phyloP scores from a whole-genome alignment of 2,329 filamentous ascomycete genomes.

The Lasiodiplodia sp. region DNA sequence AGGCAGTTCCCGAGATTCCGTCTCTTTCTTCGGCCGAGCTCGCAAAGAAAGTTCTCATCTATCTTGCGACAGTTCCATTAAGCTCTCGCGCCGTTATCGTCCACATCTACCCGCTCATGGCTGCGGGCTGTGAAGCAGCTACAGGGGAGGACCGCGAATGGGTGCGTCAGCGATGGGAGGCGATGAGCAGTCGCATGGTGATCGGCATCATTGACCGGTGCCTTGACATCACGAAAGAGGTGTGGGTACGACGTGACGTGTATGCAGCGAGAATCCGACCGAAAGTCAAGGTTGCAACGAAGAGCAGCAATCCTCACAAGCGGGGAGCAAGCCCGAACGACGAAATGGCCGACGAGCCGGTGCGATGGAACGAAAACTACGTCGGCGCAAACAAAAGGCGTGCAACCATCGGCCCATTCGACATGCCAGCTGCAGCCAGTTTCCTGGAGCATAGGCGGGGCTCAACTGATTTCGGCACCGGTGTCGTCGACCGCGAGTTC shows the following conservation, averaged over 20 bases:
- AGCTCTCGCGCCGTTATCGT: slow-evolving; percentile 70
- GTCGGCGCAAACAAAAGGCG: slow-evolving; percentile 36
- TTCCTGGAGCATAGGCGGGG: slow-evolving; percentile 38
- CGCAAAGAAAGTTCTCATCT: slow-evolving; percentile 67
- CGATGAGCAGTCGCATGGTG: slow-evolving; percentile 67
- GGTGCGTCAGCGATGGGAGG: slow-evolving; percentile 68
- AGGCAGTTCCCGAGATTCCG: slow-evolving; percentile 72
- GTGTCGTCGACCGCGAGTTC: slow-evolving; percentile 63
- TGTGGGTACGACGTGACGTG: slow-evolving; percentile 69
- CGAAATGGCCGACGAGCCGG: slow-evolving; percentile 32
- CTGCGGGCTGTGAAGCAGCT: slow-evolving; percentile 70
- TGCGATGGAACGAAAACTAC: slow-evolving; percentile 36
- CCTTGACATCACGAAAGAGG: slow-evolving; percentile 69
- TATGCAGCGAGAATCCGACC: slow-evolving; percentile 48
- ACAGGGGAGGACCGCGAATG: slow-evolving; percentile 67
- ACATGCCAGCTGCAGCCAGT: slow-evolving; percentile 32
- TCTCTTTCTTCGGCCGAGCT: slow-evolving; percentile 64
- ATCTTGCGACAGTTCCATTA: slow-evolving; percentile 69
- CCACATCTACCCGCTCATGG: slow-evolving; percentile 73
- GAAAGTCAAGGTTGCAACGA: slow-evolving; percentile 26
- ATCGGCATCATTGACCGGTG: slow-evolving; percentile 73
- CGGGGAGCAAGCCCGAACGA: slow-evolving; percentile 11
- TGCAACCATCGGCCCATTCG: slow-evolving; percentile 35
- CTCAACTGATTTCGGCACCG: slow-evolving; percentile 39
- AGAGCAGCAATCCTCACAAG: slow-evolving; percentile 25